Evolutionary conservation across 176 grass and related monocot genomes (phyloP).

Genomic region (Bolboschoenus planiculmis): DNA sequence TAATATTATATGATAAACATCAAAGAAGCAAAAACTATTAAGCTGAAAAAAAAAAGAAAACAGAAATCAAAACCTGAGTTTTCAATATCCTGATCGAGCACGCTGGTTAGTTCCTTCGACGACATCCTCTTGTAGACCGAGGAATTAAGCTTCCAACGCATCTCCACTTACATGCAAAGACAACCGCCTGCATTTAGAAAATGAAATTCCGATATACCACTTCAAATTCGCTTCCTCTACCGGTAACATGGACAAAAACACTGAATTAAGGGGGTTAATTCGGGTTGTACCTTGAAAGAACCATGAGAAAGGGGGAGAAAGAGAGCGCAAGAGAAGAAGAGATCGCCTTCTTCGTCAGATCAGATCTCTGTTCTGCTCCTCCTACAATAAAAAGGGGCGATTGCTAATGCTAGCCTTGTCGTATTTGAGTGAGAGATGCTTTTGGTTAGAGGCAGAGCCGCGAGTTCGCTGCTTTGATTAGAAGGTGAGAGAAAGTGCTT

Average conservation of each 20-base stretch:
- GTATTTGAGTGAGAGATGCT: constrained; percentile 12
- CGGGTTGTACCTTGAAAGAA: not conserved
- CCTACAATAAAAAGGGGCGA: not conserved
- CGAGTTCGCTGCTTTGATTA: not conserved
- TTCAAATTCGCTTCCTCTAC: not conserved
- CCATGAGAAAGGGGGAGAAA: not conserved
- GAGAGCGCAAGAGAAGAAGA: not conserved
- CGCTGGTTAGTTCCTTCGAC: constrained; percentile 41
- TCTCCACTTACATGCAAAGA: constrained; percentile 29
- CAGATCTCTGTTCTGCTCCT: not conserved
- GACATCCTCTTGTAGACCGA: constrained; percentile 83
- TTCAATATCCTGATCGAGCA: constrained; percentile 50
- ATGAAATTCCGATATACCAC: not conserved
- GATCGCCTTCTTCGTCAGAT: not conserved
- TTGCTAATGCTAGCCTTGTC: not conserved
- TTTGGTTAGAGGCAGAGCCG: not conserved
- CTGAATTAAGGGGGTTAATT: not conserved
- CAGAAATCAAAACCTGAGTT: constrained; percentile 38
- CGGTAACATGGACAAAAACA: not conserved
- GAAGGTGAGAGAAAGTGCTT: not conserved
- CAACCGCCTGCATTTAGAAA: not conserved
- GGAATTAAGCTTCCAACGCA: constrained; percentile 78
- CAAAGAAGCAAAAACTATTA: not conserved
- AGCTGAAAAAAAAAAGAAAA: not conserved
- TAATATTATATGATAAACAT: not conserved